Conservation (phyloP, 176 grass and related monocot species). For the maize (Zea mays) region DNA sequence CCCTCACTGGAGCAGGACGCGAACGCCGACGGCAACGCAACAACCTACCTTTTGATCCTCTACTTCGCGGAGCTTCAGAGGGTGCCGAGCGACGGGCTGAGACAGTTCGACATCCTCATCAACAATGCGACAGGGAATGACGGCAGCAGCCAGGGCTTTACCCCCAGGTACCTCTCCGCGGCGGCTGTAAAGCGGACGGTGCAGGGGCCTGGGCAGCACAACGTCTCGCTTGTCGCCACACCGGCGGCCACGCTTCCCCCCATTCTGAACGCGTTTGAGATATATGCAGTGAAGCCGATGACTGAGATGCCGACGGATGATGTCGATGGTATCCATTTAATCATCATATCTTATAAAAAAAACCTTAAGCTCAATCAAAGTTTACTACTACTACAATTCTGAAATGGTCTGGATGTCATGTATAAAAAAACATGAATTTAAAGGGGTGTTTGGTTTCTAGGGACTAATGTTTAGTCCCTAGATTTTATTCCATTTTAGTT, state of each 20-base stretch:
- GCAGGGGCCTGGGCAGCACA: neutral
- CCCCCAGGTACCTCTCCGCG: slow-evolving; percentile 33
- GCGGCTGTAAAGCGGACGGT: slow-evolving; percentile 15
- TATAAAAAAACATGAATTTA: neutral
- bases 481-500: too few species aligned
- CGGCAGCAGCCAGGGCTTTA: neutral
- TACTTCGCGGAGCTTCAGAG: slow-evolving; percentile 49
- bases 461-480: too few species aligned
- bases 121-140: neutral
- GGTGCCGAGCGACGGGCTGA: neutral
- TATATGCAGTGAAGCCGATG: slow-evolving; percentile 32
- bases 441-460: too few species aligned
- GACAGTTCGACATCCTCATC: slow-evolving; percentile 35
- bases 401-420: neutral
- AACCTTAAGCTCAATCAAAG: neutral
- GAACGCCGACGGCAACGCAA: neutral
- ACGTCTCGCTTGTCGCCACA: slow-evolving; percentile 37
- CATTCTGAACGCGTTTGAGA: slow-evolving; percentile 43
- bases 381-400: neutral
- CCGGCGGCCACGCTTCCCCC: slow-evolving; percentile 34
- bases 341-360: neutral
- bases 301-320: neutral
- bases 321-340: slow-evolving; percentile 14
- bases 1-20: neutral
- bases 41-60: slow-evolving; percentile 40